Percentiles rank a stretch among this genome's conserved stretches.
Evolutionary conservation across 2,329 filamentous ascomycete species (phyloP).

Genomic region (Trichoderma arundinaceum): DNA sequence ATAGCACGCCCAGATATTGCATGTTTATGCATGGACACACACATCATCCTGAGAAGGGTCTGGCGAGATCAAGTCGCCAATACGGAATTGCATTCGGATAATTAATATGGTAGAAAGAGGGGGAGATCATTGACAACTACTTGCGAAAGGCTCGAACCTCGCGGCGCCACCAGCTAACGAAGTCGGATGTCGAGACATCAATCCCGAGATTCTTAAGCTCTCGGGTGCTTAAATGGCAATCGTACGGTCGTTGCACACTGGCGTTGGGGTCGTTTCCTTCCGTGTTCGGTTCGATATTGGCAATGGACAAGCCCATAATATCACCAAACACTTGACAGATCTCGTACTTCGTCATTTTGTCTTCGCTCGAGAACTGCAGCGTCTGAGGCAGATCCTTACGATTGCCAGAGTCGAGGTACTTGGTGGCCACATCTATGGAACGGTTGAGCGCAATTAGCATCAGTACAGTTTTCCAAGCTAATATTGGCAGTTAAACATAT

Average conservation of each 20-base stretch:
- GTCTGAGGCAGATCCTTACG: constrained; percentile 66
- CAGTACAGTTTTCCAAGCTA: neutral
- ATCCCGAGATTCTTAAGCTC: constrained; percentile 75
- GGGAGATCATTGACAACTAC: constrained; percentile 40
- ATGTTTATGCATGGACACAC: neutral
- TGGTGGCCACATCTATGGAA: constrained; percentile 68
- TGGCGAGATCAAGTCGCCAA: constrained; percentile 10
- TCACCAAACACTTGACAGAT: constrained; percentile 80
- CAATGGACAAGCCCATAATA: constrained; percentile 75
- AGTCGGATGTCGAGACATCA: constrained; percentile 74
- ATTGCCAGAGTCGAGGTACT: constrained; percentile 64
- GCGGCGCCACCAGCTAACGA: constrained; percentile 79
- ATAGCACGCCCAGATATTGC: neutral
- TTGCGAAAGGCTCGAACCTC: constrained; percentile 65
- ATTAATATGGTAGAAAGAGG: neutral
- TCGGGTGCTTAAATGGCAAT: constrained; percentile 84
- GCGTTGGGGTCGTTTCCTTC: constrained; percentile 75
- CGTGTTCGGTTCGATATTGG: constrained; percentile 70
- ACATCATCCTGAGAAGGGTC: neutral
- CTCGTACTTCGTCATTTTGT: constrained; percentile 86
- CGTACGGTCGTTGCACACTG: constrained; percentile 79
- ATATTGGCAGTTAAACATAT: neutral
- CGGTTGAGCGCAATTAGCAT: constrained; percentile 9
- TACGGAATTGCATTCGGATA: constrained; percentile 1
- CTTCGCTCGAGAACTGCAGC: constrained; percentile 86